Evolutionary conservation across 371 early-diverging fungal genomes (phyloP).

Genomic region (Mortierella sp.): DNA sequence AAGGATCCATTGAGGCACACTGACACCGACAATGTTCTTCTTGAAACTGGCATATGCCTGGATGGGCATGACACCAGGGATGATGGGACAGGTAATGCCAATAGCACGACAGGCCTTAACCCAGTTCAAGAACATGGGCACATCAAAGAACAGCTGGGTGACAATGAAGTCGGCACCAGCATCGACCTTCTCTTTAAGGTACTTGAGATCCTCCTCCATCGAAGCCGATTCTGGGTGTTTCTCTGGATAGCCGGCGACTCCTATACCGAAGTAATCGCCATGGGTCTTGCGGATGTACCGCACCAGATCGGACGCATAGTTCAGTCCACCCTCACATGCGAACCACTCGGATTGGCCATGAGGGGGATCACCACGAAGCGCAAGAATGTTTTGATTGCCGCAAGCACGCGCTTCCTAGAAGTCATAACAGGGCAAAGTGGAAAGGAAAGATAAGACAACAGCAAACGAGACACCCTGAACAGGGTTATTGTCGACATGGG

Average conservation of each 20-base stretch:
- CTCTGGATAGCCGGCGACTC: conserved; percentile 96
- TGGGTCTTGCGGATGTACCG: conserved; percentile 88
- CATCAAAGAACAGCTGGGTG: conserved; percentile 96
- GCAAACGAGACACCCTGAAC: background rate
- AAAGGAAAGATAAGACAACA: conserved; percentile 3
- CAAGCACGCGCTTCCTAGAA: conserved; percentile 85
- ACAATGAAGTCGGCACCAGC: conserved; percentile 94
- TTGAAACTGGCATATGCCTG: conserved; percentile 90
- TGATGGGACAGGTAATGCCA: conserved; percentile 88
- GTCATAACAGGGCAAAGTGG: background rate
- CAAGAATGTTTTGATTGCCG: conserved; percentile 96
- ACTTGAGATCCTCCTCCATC: conserved; percentile 78
- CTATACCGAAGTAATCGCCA: conserved; percentile 95
- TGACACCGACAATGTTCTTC: conserved; percentile 75
- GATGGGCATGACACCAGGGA: conserved; percentile 97
- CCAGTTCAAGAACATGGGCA: conserved; percentile 85
- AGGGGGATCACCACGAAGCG: conserved; percentile 95
- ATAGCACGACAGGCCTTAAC: conserved; percentile 76
- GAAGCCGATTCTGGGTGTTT: conserved; percentile 83
- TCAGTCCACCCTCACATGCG: conserved; percentile 84
- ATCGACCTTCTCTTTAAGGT: conserved; percentile 89
- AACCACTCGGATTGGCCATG: conserved; percentile 85
- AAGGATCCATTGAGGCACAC: conserved; percentile 85
- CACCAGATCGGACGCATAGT: conserved; percentile 88
- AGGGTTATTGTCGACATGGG: background rate